Percentiles rank a stretch among this genome's conserved stretches.
Conservation (phyloP, 345 rosid genomes). For the Eucalyptus cloeziana region DNA sequence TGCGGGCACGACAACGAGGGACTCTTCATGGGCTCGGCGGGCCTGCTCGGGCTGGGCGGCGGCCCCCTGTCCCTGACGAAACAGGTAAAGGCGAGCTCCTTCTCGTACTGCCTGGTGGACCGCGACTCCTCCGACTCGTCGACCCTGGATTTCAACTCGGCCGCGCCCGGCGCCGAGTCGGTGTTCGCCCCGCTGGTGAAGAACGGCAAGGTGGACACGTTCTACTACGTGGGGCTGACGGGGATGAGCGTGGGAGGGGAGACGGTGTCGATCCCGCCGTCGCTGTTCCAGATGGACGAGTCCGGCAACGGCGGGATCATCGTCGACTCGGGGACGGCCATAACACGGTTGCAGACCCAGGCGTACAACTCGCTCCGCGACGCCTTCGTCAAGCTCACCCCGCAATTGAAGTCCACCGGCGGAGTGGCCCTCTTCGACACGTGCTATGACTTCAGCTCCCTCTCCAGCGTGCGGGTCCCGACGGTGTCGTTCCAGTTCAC, state of each 20-base stretch:
- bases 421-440: constrained; percentile 83
- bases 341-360: constrained; percentile 68
- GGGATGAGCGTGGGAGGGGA: constrained; percentile 89
- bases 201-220: constrained; percentile 59
- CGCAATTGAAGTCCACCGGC: constrained; percentile 15
- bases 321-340: constrained; percentile 88
- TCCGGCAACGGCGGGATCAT: constrained; percentile 79
- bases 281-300: constrained; percentile 47
- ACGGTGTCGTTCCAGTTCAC: constrained; percentile 63
- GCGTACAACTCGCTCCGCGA: constrained; percentile 78
- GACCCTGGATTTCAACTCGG: constrained; percentile 77
- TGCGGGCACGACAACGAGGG: constrained; percentile 94
- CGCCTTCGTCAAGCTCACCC: constrained; percentile 35
- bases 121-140: constrained; percentile 65
- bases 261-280: constrained; percentile 37
- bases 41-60: constrained; percentile 87
- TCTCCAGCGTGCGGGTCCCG: constrained; percentile 53
- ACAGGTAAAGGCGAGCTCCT: constrained; percentile 69
- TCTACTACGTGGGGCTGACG: constrained; percentile 65
- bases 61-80: constrained; percentile 67
- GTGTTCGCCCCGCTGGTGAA: constrained; percentile 50
- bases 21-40: constrained; percentile 70
- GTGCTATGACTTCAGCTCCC: constrained; percentile 71
- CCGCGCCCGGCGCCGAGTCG: constrained; percentile 9
- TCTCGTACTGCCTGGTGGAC: constrained; percentile 83